Base-by-base conservation (phyloP, 495 filamentous ascomycete genomes). In the Podospora comata region DNA sequence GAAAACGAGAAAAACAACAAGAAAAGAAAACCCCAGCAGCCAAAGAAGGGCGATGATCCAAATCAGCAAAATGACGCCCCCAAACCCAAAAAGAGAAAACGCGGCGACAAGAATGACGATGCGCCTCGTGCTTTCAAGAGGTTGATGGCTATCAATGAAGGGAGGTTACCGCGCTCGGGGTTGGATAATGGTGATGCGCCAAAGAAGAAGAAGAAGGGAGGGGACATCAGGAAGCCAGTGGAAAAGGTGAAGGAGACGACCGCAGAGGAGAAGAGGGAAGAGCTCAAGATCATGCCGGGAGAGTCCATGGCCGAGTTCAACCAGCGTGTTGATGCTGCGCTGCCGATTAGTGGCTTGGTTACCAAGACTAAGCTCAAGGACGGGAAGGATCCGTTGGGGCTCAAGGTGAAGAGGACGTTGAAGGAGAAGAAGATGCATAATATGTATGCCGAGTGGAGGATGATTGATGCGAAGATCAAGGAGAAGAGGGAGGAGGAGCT, bases 41-140 rank as follows among this genome's bases (percentile, higher is more conserved):
- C 4, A 70, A 77, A 72, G 61, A 77, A 76, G 65, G 64, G 54
- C 32, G 66, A 59, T 64, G 65, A 76, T n/a, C 68, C 64, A 4
- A 58, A 58, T n/a, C 7, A 26, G 18, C 59, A 59, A 19, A 71
- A 63, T 26, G 55, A 58, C 23, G 18, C 55, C 55, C 55, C 55
- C 16, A 75, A 76, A 53, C 64, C 61, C 28, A 76, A 78, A 56
- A 81, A 81, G 65, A 82, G 82, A 67, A 82, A 83, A 67, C 80
- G 81, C 65, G 71, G 71, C 57, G 81, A 80, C 57, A 73, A 76
- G 20, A 80, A 85, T 54, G 88, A 96, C 75, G 94, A 98, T 77
- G 93, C 91, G 6, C 94, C 94, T 5, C 89, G 90, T 60, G 92
- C 90, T 5, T 98, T 98, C 80, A 84, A 85, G 34, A 88, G 91